Evolutionary conservation across 2,329 filamentous ascomycete species (phyloP).

Genomic region (Trichophyton schoenleinii): DNA sequence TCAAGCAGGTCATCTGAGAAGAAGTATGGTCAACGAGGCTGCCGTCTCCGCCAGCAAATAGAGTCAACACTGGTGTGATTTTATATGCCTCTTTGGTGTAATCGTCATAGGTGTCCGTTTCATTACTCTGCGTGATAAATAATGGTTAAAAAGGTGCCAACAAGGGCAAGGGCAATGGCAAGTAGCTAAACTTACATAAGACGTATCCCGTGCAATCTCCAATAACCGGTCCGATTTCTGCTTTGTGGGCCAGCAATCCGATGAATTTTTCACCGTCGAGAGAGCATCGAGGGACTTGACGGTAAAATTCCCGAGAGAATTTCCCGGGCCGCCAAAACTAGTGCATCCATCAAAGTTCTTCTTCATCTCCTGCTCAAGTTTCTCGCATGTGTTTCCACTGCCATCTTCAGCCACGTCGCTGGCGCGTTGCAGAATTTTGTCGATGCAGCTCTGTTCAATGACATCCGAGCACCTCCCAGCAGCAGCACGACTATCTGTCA

Average conservation of each 20-base stretch:
- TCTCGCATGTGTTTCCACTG: neutral
- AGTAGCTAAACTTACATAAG: neutral
- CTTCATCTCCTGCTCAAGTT: neutral
- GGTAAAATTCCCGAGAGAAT: neutral
- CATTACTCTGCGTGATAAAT: conserved; percentile 3
- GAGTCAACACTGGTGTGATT: conserved; percentile 13
- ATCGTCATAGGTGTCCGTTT: neutral
- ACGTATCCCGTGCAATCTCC: neutral
- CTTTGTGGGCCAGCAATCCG: neutral
- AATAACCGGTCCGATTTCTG: neutral
- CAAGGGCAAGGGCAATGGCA: neutral
- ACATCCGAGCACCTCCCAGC: conserved; percentile 11
- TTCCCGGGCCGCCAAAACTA: neutral
- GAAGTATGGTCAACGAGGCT: conserved; percentile 10
- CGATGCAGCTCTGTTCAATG: conserved; percentile 12
- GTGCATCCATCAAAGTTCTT: neutral
- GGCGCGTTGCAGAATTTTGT: conserved; percentile 8
- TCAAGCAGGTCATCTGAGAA: conserved; percentile 14
- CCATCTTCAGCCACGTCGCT: neutral
- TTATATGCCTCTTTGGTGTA: conserved; percentile 11
- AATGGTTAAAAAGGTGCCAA: neutral
- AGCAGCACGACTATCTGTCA: neutral
- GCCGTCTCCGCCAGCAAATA: conserved; percentile 6
- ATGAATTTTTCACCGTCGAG: neutral
- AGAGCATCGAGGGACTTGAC: neutral